Percentiles rank a stretch among this genome's conserved stretches.
Evolutionary conservation across 139 green algal genomes (phyloP).

Genomic region (Chlorella sorokiniana): DNA sequence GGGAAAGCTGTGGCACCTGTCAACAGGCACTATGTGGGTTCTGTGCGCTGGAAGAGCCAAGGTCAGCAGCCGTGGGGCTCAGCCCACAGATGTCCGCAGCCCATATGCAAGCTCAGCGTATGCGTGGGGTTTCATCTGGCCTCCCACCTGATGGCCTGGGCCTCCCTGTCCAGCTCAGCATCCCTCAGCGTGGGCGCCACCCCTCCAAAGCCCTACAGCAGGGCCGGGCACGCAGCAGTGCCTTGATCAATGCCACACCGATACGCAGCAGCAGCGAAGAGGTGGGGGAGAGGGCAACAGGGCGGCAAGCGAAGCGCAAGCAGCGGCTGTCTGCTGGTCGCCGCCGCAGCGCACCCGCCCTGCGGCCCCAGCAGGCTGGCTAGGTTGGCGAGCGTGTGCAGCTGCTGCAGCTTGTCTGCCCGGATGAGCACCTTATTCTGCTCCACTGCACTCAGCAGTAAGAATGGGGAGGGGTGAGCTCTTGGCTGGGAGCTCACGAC

Average conservation of each 20-base stretch:
- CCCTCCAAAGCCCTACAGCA: not conserved
- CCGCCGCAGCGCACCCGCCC: not conserved
- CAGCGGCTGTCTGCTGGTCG: no score
- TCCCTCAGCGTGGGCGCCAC: constrained; percentile 72
- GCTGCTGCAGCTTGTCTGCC: constrained; percentile 80
- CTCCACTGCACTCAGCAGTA: constrained; percentile 17
- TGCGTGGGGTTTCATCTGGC: no score
- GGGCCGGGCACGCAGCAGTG: not conserved
- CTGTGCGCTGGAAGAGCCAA: no score
- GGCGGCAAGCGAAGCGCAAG: not conserved
- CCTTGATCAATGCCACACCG: not conserved
- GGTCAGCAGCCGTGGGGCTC: no score
- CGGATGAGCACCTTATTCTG: constrained; percentile 51
- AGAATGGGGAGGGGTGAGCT: no score
- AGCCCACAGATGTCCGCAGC: not conserved
- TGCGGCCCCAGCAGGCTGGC: constrained; percentile 45
- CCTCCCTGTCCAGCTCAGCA: constrained; percentile 49
- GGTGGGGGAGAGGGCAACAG: no score
- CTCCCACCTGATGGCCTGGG: constrained; percentile 26
- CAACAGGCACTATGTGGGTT: no score
- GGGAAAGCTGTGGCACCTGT: no score
- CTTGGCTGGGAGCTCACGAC: no score
- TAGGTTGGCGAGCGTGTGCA: constrained; percentile 91
- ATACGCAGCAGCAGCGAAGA: no score
- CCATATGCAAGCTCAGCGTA: not conserved